Conservation (phyloP, 306 rosid species). For the Heteromeles arbutifolia region DNA sequence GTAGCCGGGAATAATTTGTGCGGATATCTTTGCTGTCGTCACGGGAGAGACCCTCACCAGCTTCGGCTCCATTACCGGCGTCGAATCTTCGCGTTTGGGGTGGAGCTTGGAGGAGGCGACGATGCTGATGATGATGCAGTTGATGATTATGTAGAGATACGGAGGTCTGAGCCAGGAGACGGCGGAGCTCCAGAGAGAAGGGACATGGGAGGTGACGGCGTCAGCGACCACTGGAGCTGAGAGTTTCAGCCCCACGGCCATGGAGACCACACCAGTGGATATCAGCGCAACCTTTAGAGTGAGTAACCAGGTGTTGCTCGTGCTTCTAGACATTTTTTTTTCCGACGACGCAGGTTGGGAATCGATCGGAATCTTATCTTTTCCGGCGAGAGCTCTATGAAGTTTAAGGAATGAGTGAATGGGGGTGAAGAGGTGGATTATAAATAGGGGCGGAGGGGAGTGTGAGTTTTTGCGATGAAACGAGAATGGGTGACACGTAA, state of each 20-base stretch:
- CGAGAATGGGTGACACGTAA: not conserved
- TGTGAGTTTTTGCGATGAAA: conserved; percentile 8
- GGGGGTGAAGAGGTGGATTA: not conserved
- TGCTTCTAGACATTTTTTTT: conserved; percentile 21
- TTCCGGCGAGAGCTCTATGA: not conserved
- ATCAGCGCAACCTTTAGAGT: conserved; percentile 40
- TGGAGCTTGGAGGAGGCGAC: conserved; percentile 68
- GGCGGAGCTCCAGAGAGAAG: conserved; percentile 50
- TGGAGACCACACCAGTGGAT: conserved; percentile 54
- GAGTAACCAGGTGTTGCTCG: conserved; percentile 27
- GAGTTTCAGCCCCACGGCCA: conserved; percentile 59
- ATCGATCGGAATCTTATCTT: not conserved
- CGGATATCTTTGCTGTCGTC: not conserved
- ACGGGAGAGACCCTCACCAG: not conserved
- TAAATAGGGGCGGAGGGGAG: conserved; percentile 6
- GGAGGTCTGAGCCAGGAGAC: conserved; percentile 68
- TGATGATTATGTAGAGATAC: conserved; percentile 66
- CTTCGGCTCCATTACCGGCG: not conserved
- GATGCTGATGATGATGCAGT: conserved; percentile 79
- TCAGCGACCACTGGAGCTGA: conserved; percentile 47
- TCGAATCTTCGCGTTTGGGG: conserved; percentile 10
- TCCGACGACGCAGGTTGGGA: not conserved
- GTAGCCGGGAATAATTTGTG: not conserved
- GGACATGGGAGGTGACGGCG: conserved; percentile 47
- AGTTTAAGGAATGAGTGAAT: not conserved